Evolutionary conservation across 495 filamentous ascomycete species (phyloP), one percentile per base, ranked within the genome.

Genomic region (Neurospora africana): DNA sequence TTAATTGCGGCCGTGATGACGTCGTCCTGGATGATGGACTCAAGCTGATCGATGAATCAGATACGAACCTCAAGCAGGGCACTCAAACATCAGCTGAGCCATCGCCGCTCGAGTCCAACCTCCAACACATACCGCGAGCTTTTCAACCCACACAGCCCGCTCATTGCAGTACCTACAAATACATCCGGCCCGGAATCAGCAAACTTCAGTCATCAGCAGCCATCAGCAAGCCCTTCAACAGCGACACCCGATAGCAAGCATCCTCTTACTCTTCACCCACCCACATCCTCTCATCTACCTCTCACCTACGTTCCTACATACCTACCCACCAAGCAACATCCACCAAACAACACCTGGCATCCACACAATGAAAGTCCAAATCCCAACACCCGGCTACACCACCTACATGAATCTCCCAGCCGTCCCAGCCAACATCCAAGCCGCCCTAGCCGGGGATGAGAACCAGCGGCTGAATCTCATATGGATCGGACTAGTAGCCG

Each of bases 401-500:
- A n/a, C 71, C 53, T 72, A 68, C 71, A 58, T 44, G 4, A 23
- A 37, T 27, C 69, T 75, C 15, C 71, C 72, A 40, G 58, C 76
- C 15, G 53, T 65, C 15, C 53, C 53, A 30, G 53, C 53, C 72
- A 78, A 77, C 71, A 68, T 79, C 33, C 70, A 74, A 69, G 77
- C 74, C 11, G 43, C 78, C 37, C 74, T 81, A 8, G 76, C 76
- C 27, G 78, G 72, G 43, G 79, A 82, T 69, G 78, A 84, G 40
- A 77, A 81, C 69, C 75, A 81, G 65, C 67, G 83, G 2, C 73
- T 85, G n/a, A 83, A 85, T 76, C 76, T 76, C 41, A 76, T 85
- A 69, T 85, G 84, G 84, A 80, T 85, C 70, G 78, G 81, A 17
- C 75, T 85, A 39, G 69, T 85, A 27, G 76, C 77, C 19, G 68